Evolutionary conservation across 2,329 filamentous ascomycete species (phyloP).

Genomic region (Penicillium sp.): DNA sequence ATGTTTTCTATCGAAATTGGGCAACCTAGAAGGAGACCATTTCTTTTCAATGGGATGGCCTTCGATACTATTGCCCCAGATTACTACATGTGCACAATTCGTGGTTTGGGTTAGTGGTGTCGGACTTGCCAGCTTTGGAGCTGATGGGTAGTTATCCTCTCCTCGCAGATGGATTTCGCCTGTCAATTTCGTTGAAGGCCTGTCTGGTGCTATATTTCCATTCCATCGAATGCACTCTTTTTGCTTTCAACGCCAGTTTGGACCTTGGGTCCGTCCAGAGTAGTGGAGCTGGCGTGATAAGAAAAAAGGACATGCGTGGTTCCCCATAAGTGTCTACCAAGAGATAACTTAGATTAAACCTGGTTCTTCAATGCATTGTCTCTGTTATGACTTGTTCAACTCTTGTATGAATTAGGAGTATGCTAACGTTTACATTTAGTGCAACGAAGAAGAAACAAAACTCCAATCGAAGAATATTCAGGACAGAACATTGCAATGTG

Average conservation of each 20-base stretch:
- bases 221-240: conserved; percentile 10
- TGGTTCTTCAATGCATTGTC: too few species aligned
- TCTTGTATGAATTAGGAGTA: neutral
- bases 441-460: conserved; percentile 29
- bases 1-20: conserved; percentile 24
- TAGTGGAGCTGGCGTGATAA: conserved; percentile 31
- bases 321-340: too few species aligned
- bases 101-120: conserved; percentile 3
- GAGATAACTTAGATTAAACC: too few species aligned
- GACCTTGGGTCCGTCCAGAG: conserved; percentile 16
- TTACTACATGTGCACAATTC: conserved; percentile 23
- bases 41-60: conserved; percentile 44
- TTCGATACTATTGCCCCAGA: conserved; percentile 58
- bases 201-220: conserved; percentile 1
- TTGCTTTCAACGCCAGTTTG: conserved; percentile 11
- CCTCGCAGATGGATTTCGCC: conserved; percentile 34
- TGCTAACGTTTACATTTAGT: conserved; percentile 10
- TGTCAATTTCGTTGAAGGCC: conserved; percentile 7
- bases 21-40: conserved; percentile 53
- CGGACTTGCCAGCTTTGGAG: conserved; percentile 2
- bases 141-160: conserved; percentile 32
- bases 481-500: conserved; percentile 28
- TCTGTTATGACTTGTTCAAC: too few species aligned
- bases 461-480: conserved; percentile 27
- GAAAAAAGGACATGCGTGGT: conserved; percentile 36